A percentile compares a stretch with the other conserved stretches of the same genome.
phyloP scores from a whole-genome alignment of 441 rosid species.

The Erysimum cheiri region DNA sequence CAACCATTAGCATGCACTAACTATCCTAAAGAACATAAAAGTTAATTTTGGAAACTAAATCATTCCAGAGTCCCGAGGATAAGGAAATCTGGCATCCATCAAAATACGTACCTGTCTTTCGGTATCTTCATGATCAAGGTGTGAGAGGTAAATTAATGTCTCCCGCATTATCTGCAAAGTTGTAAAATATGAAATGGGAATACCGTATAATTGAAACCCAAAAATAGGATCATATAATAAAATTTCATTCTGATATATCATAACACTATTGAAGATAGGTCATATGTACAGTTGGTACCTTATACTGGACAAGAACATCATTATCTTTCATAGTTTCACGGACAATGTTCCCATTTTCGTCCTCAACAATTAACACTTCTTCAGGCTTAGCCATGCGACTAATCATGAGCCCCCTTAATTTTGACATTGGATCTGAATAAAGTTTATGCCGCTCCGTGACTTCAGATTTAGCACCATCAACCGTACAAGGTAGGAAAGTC shows the following conservation, averaged over 20 bases:
- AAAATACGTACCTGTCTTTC: slow-evolving; percentile 82
- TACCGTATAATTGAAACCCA: not conserved
- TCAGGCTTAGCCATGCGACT: slow-evolving; percentile 99
- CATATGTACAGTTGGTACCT: slow-evolving; percentile 53
- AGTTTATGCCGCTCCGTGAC: slow-evolving; percentile 85
- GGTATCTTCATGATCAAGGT: slow-evolving; percentile 98
- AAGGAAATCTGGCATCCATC: slow-evolving; percentile 12
- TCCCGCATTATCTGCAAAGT: slow-evolving; percentile 94
- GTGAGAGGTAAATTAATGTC: slow-evolving; percentile 91
- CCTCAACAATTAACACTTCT: slow-evolving; percentile 98
- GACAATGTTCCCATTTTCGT: slow-evolving; percentile 99
- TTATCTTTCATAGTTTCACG: slow-evolving; percentile 99
- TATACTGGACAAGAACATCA: slow-evolving; percentile 99
- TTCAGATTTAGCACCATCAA: slow-evolving; percentile 85
- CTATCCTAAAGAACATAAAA: not conserved
- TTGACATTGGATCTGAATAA: slow-evolving; percentile 89
- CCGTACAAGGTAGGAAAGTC: slow-evolving; percentile 76
- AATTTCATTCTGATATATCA: not conserved
- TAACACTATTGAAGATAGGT: slow-evolving; percentile 16
- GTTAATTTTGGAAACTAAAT: not conserved
- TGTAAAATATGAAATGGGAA: slow-evolving; percentile 18
- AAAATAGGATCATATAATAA: not conserved
- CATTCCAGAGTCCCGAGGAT: slow-evolving; percentile 26
- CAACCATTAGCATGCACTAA: slow-evolving; percentile 17
- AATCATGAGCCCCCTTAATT: slow-evolving; percentile 94